A percentile compares a stretch with the other conserved stretches of the same genome.
phyloP scores from a whole-genome alignment of 345 rosid genomes.

The Ricinus communis region DNA sequence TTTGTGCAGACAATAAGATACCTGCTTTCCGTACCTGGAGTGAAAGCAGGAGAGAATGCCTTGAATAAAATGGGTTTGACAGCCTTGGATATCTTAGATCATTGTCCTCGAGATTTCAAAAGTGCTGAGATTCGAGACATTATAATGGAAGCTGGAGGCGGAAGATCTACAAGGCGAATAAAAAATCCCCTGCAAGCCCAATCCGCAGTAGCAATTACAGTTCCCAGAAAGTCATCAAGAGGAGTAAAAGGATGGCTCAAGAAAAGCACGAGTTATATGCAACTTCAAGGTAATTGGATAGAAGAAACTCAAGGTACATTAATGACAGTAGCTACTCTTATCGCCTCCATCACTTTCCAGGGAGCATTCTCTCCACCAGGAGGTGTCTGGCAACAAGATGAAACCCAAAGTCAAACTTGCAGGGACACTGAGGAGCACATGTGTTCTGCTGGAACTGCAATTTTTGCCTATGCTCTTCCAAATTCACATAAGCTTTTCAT shows the following conservation, averaged over 20 bases:
- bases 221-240: background rate
- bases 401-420: background rate
- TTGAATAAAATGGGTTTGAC: background rate
- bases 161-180: background rate
- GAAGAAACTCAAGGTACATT: background rate
- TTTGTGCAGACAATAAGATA: background rate
- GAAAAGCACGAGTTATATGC: background rate
- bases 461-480: background rate
- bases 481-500: background rate
- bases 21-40: background rate
- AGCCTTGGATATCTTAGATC: background rate
- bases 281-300: background rate
- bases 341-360: slow-evolving; percentile 1
- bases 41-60: background rate
- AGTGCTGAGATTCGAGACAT: background rate
- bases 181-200: background rate
- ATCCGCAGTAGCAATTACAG: background rate
- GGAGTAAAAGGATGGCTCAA: background rate
- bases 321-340: slow-evolving; percentile 5
- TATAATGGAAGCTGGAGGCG: background rate
- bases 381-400: background rate
- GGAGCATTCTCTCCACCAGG: background rate
- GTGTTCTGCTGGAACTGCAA: background rate
- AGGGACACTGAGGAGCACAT: too few relatives aligned
- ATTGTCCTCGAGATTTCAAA: background rate